Evolutionary conservation across 2,329 filamentous ascomycete genomes (phyloP).

Genomic region (Penicillium glabrum): DNA sequence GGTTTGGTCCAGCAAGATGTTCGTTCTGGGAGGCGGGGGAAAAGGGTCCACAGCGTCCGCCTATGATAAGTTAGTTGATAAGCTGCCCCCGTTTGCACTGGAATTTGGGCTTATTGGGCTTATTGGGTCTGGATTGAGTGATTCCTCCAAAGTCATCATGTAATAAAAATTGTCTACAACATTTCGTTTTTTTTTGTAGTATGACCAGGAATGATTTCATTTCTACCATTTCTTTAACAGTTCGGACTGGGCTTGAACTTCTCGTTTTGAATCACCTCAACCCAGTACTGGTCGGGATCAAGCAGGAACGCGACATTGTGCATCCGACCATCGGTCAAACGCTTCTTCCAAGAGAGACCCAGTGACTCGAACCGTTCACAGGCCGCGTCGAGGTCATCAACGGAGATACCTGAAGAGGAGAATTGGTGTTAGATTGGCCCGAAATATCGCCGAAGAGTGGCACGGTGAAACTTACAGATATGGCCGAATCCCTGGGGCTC

Average conservation of each 20-base stretch:
- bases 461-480: slow-evolving; percentile 63
- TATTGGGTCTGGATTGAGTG: neutral
- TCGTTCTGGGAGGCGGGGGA: slow-evolving; percentile 14
- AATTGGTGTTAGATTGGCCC: neutral
- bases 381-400: slow-evolving; percentile 85
- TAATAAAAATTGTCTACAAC: neutral
- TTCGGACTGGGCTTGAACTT: slow-evolving; percentile 43
- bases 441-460: neutral
- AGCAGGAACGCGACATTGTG: slow-evolving; percentile 90
- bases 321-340: slow-evolving; percentile 86
- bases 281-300: slow-evolving; percentile 85
- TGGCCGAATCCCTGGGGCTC: slow-evolving; percentile 93
- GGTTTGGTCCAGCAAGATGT: slow-evolving; percentile 10
- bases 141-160: neutral
- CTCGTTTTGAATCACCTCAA: slow-evolving; percentile 71
- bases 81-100: slow-evolving; percentile 6
- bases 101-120: neutral
- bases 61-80: slow-evolving; percentile 22
- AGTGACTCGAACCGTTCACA: slow-evolving; percentile 82
- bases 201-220: neutral
- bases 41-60: slow-evolving; percentile 17
- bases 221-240: slow-evolving; percentile 21
- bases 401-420: slow-evolving; percentile 61
- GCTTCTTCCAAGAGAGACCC: slow-evolving; percentile 90
- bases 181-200: neutral